Conservation (phyloP, 805 yeast genomes). For the Kregervanrija fluxuum region DNA sequence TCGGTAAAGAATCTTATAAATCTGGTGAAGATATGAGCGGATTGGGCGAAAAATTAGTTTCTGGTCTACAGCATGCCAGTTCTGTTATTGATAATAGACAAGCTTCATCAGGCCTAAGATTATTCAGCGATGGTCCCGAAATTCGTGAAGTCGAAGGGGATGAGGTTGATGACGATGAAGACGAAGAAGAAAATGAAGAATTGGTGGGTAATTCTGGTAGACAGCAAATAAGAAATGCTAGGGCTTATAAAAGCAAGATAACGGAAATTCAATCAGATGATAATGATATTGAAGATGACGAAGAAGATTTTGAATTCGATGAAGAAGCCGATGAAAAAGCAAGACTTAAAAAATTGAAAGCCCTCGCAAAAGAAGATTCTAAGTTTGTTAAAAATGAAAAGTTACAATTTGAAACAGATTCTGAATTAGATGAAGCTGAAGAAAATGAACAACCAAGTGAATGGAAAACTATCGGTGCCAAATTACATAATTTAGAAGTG, state of each 20-base stretch:
- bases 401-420: conserved; percentile 44
- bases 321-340: conserved; percentile 33
- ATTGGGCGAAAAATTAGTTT: conserved; percentile 80
- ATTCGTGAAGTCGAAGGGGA: conserved; percentile 33
- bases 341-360: conserved; percentile 40
- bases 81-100: conserved; percentile 44
- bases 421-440: conserved; percentile 34
- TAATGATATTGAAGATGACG: conserved; percentile 39
- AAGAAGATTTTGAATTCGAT: conserved; percentile 33
- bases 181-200: conserved; percentile 26
- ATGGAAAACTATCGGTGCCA: conserved; percentile 49
- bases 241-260: conserved; percentile 46
- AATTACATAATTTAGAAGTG: conserved; percentile 44
- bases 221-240: conserved; percentile 52
- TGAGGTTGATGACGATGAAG: conserved; percentile 31
- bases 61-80: conserved; percentile 67
- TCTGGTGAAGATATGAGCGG: conserved; percentile 38
- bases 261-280: conserved; percentile 39
- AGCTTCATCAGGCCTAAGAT: conserved; percentile 57
- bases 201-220: conserved; percentile 50
- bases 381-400: conserved; percentile 18
- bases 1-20: conserved; percentile 36
- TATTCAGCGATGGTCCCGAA: conserved; percentile 48
- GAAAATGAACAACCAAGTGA: conserved; percentile 34
- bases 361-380: no score